phyloP scores from a whole-genome alignment of 2,329 filamentous ascomycete species.

The Venturia pyrina region DNA sequence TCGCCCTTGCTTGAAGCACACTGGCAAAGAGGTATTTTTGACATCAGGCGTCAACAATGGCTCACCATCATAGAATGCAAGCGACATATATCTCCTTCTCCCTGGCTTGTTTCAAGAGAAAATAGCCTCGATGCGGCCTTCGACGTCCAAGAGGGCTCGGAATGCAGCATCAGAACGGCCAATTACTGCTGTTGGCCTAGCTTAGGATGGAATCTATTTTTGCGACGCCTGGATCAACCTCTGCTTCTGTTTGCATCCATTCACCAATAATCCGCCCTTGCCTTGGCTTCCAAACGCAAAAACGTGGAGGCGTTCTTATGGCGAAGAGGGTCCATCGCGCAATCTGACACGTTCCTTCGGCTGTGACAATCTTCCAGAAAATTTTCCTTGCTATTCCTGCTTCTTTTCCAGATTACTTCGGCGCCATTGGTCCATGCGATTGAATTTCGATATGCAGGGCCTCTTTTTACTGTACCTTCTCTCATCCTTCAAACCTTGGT shows the following conservation, averaged over 20 bases:
- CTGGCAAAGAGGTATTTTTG: not conserved
- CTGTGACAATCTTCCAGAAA: not conserved
- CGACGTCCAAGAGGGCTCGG: not conserved
- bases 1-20: not conserved
- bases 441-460: not conserved
- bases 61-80: not conserved
- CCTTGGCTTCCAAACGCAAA: not conserved
- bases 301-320: not conserved
- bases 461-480: not conserved
- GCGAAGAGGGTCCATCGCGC: not conserved
- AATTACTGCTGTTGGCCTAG: not conserved
- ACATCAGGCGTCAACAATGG: not conserved
- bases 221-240: not conserved
- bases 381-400: not conserved
- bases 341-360: not conserved
- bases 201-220: not conserved
- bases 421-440: not conserved
- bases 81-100: not conserved
- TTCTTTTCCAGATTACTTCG: not conserved
- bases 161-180: not conserved
- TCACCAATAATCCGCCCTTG: not conserved
- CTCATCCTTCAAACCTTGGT: not conserved
- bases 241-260: not conserved
- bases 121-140: not conserved
- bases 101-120: not conserved